Evolutionary conservation across 2,329 filamentous ascomycete genomes (phyloP), one percentile per base, ranked within the genome.

Genomic region (Fusarium beomiforme): DNA sequence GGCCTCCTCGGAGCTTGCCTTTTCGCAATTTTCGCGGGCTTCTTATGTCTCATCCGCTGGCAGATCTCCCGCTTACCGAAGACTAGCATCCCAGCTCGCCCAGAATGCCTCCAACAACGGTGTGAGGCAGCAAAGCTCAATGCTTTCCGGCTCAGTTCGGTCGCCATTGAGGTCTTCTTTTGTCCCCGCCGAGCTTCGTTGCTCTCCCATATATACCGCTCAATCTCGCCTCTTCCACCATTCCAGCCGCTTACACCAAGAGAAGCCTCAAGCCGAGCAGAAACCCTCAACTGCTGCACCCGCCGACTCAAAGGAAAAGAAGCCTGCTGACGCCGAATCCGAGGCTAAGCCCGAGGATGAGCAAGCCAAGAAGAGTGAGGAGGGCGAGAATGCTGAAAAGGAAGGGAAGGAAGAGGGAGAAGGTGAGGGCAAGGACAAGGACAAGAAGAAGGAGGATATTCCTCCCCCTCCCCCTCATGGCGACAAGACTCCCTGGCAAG

Each of bases 401-500:
- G 81, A 88, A 53, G 83, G 86, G 64, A 81, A 86, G 53, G 81
- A 83, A 53, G 77, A 87, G 51, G 81, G 88, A 44, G 81, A 83
- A 39, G 77, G 83, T 11, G 81, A 86, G 49, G 83, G 87, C 46
- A 83, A 87, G 54, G 83, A 87, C 19, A 72, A 89, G 70, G 82
- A 87, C 66, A 83, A 89, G 78, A 87, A 91, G 79, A 87, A 90
- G 79, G 89, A 93, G 76, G 89, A 94, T 67, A 82, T 89, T 31
- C 91, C 95, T 16, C 93, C 95, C 24, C 95, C 95, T 17, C 95
- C 96, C n/a, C 95, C 95, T 23, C 96, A 99, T 79, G 96, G 96
- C 67, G 94, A 97, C 84, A 99, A 99, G 86, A 96, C 95, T 6
- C 96, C 96, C 58, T 98, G 96, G 95, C 94, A 98, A 81, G 96